phyloP scores from a whole-genome alignment of 805 yeast genomes.

The Candida palmyrensis region DNA sequence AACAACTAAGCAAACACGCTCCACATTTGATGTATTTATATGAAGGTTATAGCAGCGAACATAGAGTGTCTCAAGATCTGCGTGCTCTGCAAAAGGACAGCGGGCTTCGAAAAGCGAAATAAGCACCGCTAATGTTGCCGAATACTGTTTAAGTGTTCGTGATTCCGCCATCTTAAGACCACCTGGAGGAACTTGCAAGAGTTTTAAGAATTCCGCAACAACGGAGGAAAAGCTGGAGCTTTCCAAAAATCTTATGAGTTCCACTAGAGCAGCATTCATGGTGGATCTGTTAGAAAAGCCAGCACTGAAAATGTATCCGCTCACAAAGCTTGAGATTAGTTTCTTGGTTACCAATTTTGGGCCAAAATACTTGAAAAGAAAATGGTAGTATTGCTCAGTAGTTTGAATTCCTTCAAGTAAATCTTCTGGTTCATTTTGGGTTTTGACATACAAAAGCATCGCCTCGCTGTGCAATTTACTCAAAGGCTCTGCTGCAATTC shows the following conservation, averaged over 20 bases:
- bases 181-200: conserved; percentile 14
- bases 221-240: not conserved
- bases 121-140: conserved; percentile 22
- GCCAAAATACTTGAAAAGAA: too few species aligned
- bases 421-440: too few species aligned
- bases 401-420: too few species aligned
- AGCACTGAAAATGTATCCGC: conserved; percentile 4
- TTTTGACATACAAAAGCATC: too few species aligned
- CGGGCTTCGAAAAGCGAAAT: conserved; percentile 38
- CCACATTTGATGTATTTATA: conserved; percentile 39
- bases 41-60: conserved; percentile 53
- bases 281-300: conserved; percentile 1
- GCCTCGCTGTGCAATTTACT: too few species aligned
- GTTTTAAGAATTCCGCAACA: conserved; percentile 11
- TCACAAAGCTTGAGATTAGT: too few species aligned
- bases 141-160: conserved; percentile 17
- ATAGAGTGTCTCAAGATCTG: conserved; percentile 31
- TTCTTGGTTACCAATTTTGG: too few species aligned
- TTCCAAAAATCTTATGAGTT: conserved; percentile 1
- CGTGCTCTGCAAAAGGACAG: conserved; percentile 19
- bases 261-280: conserved; percentile 1
- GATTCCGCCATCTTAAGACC: conserved; percentile 8
- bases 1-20: conserved; percentile 35
- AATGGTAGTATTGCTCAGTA: too few species aligned
- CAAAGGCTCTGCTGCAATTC: conserved; percentile 62